Evolutionary conservation across 257 asterid species (phyloP), one percentile per base, ranked within the genome.

Genomic region (Gentiana macrophylla): DNA sequence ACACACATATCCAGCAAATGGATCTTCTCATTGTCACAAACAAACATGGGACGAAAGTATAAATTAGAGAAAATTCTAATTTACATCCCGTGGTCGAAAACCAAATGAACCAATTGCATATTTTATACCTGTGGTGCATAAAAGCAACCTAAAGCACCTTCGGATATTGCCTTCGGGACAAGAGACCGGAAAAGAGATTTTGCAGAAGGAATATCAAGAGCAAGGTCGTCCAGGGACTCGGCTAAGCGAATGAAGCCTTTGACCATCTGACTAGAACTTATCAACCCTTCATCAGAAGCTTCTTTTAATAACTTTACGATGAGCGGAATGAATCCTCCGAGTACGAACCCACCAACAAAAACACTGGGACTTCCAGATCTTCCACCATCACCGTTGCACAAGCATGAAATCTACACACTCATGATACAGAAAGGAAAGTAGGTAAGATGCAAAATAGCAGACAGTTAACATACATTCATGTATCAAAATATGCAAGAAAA

Each of bases 171-270:
- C 65, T 55, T 80, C 61, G 88, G 79, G 55, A 81, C 91, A 49
- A 92, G 64, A 11, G 80, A 60, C 49, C 77, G 74, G 67, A 74
- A 92, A 56, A 59, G 55, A 4, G 63, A 66, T 66, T 80, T 92
- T 11, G 99, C 99, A 52, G 93, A 81, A 64, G 99, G 99, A 56
- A 92, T 88, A 67, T 92, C 99, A 37, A 92, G 94, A 50, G 95
- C 94, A 49, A 92, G 99, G 69, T 92, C 99, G 53, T 92, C 99
- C 4, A 92, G 84, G 65, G 94, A 75, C 79, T 92, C 99, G 34
- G 86, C 78, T 34, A 92, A 59, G 37, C 99, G 84, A 37, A 75
- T 37, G 63, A 88, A 88, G 6, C 99, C 99, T 67, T 92, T 92
- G n/a, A 59, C 70, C 97, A 88, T 88, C 59, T 92, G 99, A 61